Conservation (phyloP, 495 filamentous ascomycete genomes). For the Trichoderma orchidacearum region DNA sequence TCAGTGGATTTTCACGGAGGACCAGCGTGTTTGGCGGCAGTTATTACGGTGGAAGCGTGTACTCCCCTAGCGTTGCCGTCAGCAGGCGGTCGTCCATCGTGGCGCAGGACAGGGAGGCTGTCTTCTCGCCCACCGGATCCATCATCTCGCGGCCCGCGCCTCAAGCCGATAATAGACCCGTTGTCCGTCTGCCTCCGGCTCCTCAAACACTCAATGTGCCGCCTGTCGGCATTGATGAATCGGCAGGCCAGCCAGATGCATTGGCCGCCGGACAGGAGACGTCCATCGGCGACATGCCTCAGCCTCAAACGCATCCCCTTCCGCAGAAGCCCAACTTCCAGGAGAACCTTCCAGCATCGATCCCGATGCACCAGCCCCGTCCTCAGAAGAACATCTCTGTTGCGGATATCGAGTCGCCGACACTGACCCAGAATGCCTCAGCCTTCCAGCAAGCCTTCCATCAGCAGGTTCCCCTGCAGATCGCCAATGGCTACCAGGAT, state of each 20-base stretch:
- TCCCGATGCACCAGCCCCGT: constrained; percentile 92
- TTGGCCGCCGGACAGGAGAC: constrained; percentile 10
- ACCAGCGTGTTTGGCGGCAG: constrained; percentile 62
- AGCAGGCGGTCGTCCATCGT: constrained; percentile 86
- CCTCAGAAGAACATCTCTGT: constrained; percentile 92
- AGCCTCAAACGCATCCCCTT: constrained; percentile 43
- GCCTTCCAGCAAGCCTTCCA: constrained; percentile 80
- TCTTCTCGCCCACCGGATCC: constrained; percentile 69
- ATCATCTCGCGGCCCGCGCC: constrained; percentile 52
- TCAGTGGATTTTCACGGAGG: constrained; percentile 54
- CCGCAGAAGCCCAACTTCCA: constrained; percentile 62
- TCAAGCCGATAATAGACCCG: constrained; percentile 52
- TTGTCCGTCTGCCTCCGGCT: constrained; percentile 76
- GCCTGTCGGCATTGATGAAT: constrained; percentile 7
- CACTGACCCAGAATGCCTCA: constrained; percentile 48
- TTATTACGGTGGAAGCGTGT: constrained; percentile 62
- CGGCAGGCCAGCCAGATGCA: constrained; percentile 9
- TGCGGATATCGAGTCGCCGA: constrained; percentile 84
- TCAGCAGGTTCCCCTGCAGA: constrained; percentile 70
- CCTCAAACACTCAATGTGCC: constrained; percentile 8
- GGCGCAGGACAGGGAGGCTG: constrained; percentile 54
- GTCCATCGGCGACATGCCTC: constrained; percentile 35
- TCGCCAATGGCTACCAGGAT: constrained; percentile 45
- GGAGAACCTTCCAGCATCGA: constrained; percentile 58
- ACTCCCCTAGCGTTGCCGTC: constrained; percentile 82